phyloP scores from a whole-genome alignment of 1,284 basidiomycete species.

The Xerocomus tenax region DNA sequence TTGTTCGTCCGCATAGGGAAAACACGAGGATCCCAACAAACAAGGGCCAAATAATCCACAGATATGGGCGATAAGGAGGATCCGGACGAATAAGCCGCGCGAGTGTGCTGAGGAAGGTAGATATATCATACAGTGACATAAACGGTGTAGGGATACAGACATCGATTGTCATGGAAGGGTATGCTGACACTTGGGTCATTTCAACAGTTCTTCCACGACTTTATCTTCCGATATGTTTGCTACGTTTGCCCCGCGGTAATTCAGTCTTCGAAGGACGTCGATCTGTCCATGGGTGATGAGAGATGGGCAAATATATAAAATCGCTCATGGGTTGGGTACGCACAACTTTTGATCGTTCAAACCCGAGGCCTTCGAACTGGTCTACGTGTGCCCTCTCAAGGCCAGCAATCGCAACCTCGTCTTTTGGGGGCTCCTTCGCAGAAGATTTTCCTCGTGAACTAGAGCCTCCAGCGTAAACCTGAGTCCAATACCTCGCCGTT shows the following conservation, averaged over 20 bases:
- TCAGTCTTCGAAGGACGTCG: slow-evolving; percentile 76
- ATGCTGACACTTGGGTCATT: slow-evolving; percentile 29
- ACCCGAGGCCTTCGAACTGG: slow-evolving; percentile 66
- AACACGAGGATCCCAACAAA: slow-evolving; percentile 3
- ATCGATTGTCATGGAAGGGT: slow-evolving; percentile 22
- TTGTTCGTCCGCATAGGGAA: slow-evolving; percentile 3
- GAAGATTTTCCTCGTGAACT: slow-evolving; percentile 35
- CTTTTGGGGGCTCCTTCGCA: slow-evolving; percentile 31
- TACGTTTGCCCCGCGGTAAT: slow-evolving; percentile 78
- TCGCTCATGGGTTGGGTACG: slow-evolving; percentile 28
- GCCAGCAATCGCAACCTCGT: slow-evolving; percentile 70
- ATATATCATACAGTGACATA: slow-evolving; percentile 22
- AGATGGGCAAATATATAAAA: background rate
- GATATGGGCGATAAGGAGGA: slow-evolving; percentile 10
- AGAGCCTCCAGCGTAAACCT: slow-evolving; percentile 76
- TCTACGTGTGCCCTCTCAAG: slow-evolving; percentile 66
- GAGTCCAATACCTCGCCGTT: slow-evolving; percentile 91
- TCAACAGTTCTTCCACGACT: slow-evolving; percentile 52
- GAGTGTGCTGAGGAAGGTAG: slow-evolving; percentile 16
- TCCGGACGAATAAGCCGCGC: slow-evolving; percentile 14
- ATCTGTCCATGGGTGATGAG: slow-evolving; percentile 45
- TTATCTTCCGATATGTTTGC: slow-evolving; percentile 52
- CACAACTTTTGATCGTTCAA: slow-evolving; percentile 69
- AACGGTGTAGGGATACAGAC: slow-evolving; percentile 23
- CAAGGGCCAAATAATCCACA: slow-evolving; percentile 3